Base-by-base conservation (phyloP, 352 stramenopile species). In the Phytopythium delawarense region DNA sequence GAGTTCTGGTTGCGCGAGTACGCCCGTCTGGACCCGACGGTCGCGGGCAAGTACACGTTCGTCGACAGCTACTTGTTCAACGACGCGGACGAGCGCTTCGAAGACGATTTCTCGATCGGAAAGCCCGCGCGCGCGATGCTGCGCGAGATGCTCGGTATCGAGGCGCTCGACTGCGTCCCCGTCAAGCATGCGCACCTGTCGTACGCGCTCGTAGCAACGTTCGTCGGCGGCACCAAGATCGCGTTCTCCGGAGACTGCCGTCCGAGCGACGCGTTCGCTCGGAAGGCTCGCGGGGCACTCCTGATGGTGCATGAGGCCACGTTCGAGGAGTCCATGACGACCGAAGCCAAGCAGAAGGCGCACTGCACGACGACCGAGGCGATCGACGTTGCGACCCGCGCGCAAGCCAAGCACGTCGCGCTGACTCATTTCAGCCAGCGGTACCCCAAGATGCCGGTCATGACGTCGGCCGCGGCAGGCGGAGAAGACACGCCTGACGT, bases 231-330 rank as follows among this genome's bases (percentile, higher is more conserved):
- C 18, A 87, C 85, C 61, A 94, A 95, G 65, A 66, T 98, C 4
- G 89, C 87, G 4, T 99, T 98, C 74, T 98, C 89, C 44, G 96
- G 96, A 18, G 96, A 99, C 67, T 98, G 94, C 62, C 91, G 96
- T 4, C 96, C 96, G 1, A 98, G 92, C 34, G 70, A 81, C 7
- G 55, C 71, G 20, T 67, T 92, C 18, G 84, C 81, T 2, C 25
- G 65, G 3, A 89, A 83, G 59, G 85, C 75, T 1, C 71, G 67
- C n/a, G 75, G 73, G 18, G 79, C 73, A 65, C 89, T 88, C 82
- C 57, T 99, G 37, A 78, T 99, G 15, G 96, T 99, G 59, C 97
- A 99, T 65, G 97, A 99, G 75, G 96, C 97, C 32, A 99, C 97
- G 1, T 99, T 99, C 70, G 96, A 99, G 58, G 91, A 99, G 74